Base-by-base conservation (phyloP, 495 filamentous ascomycete species). In the Penicillium herquei region DNA sequence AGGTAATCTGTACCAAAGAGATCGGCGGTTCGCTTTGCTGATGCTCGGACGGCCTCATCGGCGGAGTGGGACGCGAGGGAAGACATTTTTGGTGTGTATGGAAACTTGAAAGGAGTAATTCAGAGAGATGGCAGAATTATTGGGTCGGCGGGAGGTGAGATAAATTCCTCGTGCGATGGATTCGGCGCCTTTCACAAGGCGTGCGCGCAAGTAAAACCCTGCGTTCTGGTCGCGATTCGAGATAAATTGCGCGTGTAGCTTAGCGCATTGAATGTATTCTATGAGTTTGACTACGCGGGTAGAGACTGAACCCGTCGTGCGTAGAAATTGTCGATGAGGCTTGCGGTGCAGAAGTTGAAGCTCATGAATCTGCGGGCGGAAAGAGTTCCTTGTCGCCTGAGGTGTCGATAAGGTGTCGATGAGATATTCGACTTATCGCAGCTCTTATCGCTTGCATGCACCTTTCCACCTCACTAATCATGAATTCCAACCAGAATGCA, bases 21-120 rank as follows among this genome's bases (percentile, higher is more conserved):
- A 32, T 85, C 83, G 54, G 86, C 78, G 14, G 87, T 90, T 40
- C 87, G 80, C 72, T 91, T 90, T 18, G 83, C 79, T 35, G 87
- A 89, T 48, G 62, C 65, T 52, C 77, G 78, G 55, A 85, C 78
- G 42, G 75, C 72, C 33, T 76, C 71, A 7, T 74, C 72, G 7
- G 62, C 78, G 47, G 68, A 66, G 42, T 65, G 77, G 5, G 67
- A 63, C 4, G 67, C 53, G 13, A 61, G 55, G 33, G 64, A 51
- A 52, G 76, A 78, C 70, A 76, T 73, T 32, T n/a, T 63, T 17
- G 26, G 21, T 48, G 37, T 16, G 46, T 10, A 50, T 42, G 32
- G 52, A 58, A 30, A 53, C 35, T 48, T 47, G 39, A 55, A 62
- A 9, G 61, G 46, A 30, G 60, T 26, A 26, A 26, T 26, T 26